Evolutionary conservation across 2,329 filamentous ascomycete genomes (phyloP), one percentile per base, ranked within the genome.

Genomic region (Juglanconis juglandina): DNA sequence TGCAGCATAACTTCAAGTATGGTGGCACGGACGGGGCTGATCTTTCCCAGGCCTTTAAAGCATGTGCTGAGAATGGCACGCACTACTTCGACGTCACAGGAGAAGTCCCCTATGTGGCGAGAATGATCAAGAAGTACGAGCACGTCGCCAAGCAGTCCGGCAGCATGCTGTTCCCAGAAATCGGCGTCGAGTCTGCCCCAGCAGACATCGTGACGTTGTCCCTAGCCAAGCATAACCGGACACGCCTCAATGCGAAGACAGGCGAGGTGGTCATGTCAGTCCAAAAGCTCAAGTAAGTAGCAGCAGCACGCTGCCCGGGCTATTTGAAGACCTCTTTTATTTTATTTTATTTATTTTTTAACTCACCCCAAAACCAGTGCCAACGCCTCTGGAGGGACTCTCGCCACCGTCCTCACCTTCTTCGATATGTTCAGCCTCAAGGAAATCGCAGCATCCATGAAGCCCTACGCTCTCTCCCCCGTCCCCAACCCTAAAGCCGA

Each of bases 31-130:
- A 8, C 24, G 44, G 41, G 33, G 9, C 51, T 61, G n/a, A 61
- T 11, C 8, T 14, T 13, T 35, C 32, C n/a, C 53, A 64, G 62
- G 81, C 81, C 24, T 85, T 87, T 72, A 82, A 80, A 68, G 84
- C 84, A 5, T 88, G 86, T 68, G 84, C 84, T 56, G 79, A 85
- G 68, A 76, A 79, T 56, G 85, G 85, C 63, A 88, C 86, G 1
- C 85, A 88, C 69, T 88, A 88, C 66, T 69, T 88, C 42, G 86
- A 88, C 68, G 81, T 81, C 50, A 88, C 85, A 0, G 86, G 86
- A 56, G 86, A 88, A 69, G 73, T 79, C 10, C 79, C 82, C 1
- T 88, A 80, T 75, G 80, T 85, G 17, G 69, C 74, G n/a, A 72
- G 73, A 33, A 88, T 88, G 85, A 83, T 86, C 63, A 75, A 76